Conservation (phyloP, 2,329 filamentous ascomycete genomes). For the Boeremia lycopersici region DNA sequence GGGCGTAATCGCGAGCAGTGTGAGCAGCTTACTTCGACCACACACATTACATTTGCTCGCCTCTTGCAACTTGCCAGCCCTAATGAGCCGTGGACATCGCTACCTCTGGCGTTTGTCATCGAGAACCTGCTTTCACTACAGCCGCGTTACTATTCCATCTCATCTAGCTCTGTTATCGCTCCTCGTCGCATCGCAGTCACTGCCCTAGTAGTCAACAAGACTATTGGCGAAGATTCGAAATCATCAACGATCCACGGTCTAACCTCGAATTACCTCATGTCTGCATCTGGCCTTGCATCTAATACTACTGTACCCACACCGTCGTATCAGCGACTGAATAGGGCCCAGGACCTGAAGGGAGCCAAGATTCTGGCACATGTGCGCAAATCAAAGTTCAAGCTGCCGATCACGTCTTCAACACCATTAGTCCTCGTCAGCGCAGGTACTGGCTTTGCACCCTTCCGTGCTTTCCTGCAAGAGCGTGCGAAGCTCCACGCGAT, state of each 20-base stretch:
- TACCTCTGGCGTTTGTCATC: slow-evolving; percentile 43
- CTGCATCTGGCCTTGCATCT: slow-evolving; percentile 26
- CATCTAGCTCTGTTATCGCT: slow-evolving; percentile 47
- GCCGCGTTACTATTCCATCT: slow-evolving; percentile 44
- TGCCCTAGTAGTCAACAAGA: slow-evolving; percentile 47
- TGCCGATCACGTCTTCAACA: slow-evolving; percentile 49
- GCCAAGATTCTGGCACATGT: slow-evolving; percentile 48
- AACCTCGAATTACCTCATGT: slow-evolving; percentile 49
- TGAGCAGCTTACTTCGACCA: slow-evolving; percentile 35
- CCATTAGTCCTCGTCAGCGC: slow-evolving; percentile 56
- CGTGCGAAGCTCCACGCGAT: slow-evolving; percentile 41
- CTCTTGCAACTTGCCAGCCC: slow-evolving; percentile 42
- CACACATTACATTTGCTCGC: slow-evolving; percentile 48
- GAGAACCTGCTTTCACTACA: slow-evolving; percentile 36
- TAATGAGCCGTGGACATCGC: slow-evolving; percentile 35
- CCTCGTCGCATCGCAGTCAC: slow-evolving; percentile 47
- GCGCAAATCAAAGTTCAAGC: slow-evolving; percentile 54
- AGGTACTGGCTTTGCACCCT: slow-evolving; percentile 45
- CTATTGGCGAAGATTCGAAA: slow-evolving; percentile 24
- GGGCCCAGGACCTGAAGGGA: slow-evolving; percentile 22
- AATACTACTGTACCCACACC: slow-evolving; percentile 22
- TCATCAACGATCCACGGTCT: slow-evolving; percentile 42
- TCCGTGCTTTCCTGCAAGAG: slow-evolving; percentile 44
- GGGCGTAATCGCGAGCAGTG: slow-evolving; percentile 45
- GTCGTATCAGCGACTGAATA: slow-evolving; percentile 16